Base-by-base conservation (phyloP, 163 green algal species). In the Chloroidium sp. region DNA sequence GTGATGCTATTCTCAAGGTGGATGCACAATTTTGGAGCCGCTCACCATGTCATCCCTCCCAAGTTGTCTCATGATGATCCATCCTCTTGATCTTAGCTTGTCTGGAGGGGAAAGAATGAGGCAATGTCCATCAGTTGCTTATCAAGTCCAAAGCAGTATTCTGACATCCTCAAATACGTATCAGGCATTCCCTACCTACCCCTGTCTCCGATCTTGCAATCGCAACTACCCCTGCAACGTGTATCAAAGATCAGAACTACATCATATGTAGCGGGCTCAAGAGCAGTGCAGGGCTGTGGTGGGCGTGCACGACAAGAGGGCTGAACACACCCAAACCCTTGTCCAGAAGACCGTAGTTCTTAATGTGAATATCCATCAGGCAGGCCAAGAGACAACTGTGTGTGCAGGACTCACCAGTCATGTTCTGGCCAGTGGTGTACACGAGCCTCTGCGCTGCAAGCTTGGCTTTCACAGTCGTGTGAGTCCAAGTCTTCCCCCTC, bases 351-450 rank as follows among this genome's bases (percentile, higher is more conserved):
- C 2, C 2, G 14, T 59, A 76, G 2, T 77, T 62, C 2, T 13
- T n/a, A 76, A 3, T 77, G 10, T 68, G 3, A 3, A 2, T 57
- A 4, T 82, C 59, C 2, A 13, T 78, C 1, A 75, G 62, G n/a
- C 12, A 69, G 4, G 3, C 58, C 75, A 79, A 13, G 4, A n/a
- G 59, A 69, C 14, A 36, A 64, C 36, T 69, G 59, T 75, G 61
- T 78, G n/a, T 36, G 61, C 61, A 77, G 69, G 0, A 69, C 72
- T 36, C 12, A 10, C 3, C 62, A 58, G 64, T 67, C 62, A 69
- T 85, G 4, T 89, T 92, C 61, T 88, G 82, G 84, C 78, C 80
- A 4, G 69, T 92, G 59, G 82, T 88, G 12, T 57, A 82, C 12
- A 57, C 59, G 2, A 84, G 68, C 4, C 0, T 82, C 0, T 58